Conservation (phyloP, 768 basidiomycete species). For the Suillus americanus region DNA sequence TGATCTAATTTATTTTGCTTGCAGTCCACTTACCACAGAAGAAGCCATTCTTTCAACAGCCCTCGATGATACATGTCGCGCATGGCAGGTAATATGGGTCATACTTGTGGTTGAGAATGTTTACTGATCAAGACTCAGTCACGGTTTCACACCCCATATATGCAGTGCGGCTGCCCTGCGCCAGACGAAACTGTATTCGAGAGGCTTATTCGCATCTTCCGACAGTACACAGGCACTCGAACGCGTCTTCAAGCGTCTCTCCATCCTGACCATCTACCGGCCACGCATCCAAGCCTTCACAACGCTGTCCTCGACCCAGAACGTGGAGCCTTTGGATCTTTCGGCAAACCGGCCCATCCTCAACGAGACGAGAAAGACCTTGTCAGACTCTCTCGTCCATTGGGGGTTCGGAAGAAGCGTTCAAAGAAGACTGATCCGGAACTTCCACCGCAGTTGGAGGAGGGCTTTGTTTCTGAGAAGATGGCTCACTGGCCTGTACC, state of each 20-base stretch:
- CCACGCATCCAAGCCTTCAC: constrained; percentile 59
- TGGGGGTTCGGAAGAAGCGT: background rate
- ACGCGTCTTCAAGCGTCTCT: constrained; percentile 34
- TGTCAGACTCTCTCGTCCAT: background rate
- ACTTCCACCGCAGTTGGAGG: background rate
- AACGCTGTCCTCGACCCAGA: constrained; percentile 42
- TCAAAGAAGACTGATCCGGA: background rate
- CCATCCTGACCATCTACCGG: constrained; percentile 39
- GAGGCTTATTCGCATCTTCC: constrained; percentile 37
- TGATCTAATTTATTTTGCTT: constrained; percentile 8
- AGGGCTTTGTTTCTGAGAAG: constrained; percentile 1
- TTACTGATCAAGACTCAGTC: constrained; percentile 19
- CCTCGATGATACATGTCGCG: constrained; percentile 52
- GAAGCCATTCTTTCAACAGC: constrained; percentile 43
- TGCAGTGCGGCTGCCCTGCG: constrained; percentile 58
- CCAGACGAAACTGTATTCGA: constrained; percentile 46
- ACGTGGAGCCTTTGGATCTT: constrained; percentile 21
- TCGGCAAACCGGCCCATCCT: constrained; percentile 9
- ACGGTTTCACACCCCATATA: constrained; percentile 54
- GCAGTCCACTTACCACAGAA: constrained; percentile 50
- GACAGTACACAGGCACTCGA: constrained; percentile 18
- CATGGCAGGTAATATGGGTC: constrained; percentile 43
- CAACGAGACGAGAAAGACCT: constrained; percentile 1
- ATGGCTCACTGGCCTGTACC: background rate
- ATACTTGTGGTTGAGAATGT: background rate